Base-by-base conservation (phyloP, 805 yeast species). In the Kodamaea kaohsiungensis region DNA sequence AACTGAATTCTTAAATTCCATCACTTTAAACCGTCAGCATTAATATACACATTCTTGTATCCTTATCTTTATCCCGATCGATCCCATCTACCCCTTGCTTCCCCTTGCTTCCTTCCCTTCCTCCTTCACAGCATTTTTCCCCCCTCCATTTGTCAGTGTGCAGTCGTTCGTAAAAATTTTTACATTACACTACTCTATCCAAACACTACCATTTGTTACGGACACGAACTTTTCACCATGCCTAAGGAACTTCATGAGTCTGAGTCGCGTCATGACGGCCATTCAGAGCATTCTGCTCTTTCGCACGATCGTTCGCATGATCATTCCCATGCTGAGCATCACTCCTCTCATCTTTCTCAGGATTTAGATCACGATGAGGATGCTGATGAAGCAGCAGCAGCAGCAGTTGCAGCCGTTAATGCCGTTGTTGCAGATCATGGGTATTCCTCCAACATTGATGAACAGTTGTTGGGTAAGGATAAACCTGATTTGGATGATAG, bases 401-500 rank as follows among this genome's bases (percentile, higher is more conserved):
- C 55, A 10, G 54, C 54, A 3, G 54, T 52, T 15, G 54, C 54
- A 40, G 54, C 54, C 43, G 54, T 52, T 7, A 52, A 46, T 25
- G 51, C 53, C 8, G 49, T 57, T 39, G 49, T 53, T 38, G 53
- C 52, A 39, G 58, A 53, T 45, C 68, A 66, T 51, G 69, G 65
- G 51, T 66, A 65, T 58, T 51, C 70, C 50, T 60, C 61, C 58
- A 75, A 73, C 60, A 75, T 75, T 53, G 80, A 75, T 59, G 79
- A 75, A 59, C 80, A 75, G 61, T 63, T 75, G 52, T 67, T 46
- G 38, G 51, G 35, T 45, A 40, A 45, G 40, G 49, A 46, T 30
- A 45, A 52, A 22, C 13, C 39, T 10, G 57, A 49, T 12, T 40
- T 51, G 47, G 57, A 52, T n/a, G 58, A 57, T 19, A 56, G 68